Percentiles rank a stretch among this genome's conserved stretches.
Conservation (phyloP, 2,329 filamentous ascomycete species). For the Apiospora arundinis region DNA sequence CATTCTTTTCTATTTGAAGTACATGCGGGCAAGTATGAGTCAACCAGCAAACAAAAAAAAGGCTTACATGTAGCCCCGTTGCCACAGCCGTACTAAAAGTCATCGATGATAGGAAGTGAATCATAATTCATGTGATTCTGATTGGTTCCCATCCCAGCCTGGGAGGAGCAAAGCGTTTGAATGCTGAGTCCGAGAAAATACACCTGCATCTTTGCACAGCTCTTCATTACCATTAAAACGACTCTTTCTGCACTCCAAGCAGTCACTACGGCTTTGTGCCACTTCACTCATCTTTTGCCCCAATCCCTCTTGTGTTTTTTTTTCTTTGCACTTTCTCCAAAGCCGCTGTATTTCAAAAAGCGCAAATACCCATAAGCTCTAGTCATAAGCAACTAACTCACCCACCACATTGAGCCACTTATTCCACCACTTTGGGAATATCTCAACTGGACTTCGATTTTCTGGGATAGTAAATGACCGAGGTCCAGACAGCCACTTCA, state of each 20-base stretch:
- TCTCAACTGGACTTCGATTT: neutral
- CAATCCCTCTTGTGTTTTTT: neutral
- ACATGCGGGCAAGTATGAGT: neutral
- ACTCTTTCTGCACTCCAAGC: neutral
- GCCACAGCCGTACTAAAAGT: neutral
- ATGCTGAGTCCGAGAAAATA: neutral
- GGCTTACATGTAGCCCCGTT: conserved; percentile 11
- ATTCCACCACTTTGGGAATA: neutral
- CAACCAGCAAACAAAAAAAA: neutral
- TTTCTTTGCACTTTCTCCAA: conserved; percentile 36
- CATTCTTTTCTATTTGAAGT: neutral
- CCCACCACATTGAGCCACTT: neutral
- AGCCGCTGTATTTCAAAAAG: conserved; percentile 58
- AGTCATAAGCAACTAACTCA: neutral
- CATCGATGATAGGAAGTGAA: conserved; percentile 14
- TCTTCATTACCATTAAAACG: neutral
- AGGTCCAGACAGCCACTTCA: neutral
- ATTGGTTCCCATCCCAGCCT: conserved; percentile 3
- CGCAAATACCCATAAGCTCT: conserved; percentile 37
- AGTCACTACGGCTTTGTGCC: neutral
- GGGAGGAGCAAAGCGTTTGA: neutral
- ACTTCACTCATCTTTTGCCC: neutral
- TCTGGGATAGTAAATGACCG: neutral
- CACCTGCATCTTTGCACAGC: neutral
- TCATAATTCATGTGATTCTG: conserved; percentile 13